Base-by-base conservation (phyloP, 2,329 filamentous ascomycete genomes). In the Pestalotiopsis sp. region DNA sequence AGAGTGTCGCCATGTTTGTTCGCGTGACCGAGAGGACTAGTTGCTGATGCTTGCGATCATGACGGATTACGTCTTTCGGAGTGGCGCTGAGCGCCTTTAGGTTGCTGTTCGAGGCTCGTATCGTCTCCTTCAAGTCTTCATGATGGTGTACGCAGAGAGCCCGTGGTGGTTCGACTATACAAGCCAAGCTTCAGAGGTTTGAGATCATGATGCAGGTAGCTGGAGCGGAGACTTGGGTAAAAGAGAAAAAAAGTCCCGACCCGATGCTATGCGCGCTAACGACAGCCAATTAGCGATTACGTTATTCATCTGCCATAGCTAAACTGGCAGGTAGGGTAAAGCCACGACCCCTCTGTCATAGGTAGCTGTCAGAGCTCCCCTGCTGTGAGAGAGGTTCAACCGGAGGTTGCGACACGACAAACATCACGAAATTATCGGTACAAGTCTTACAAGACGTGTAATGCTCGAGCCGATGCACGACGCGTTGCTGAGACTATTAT, bases 1-100 rank as follows among this genome's bases (percentile, higher is more conserved):
- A 56, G 23, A 49, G 25, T 6, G 23, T 11, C 38, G 68, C 61
- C 36, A 49, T 23, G 7, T 67, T 71, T 17, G 66, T 64, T n/a
- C 52, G 61, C 36, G 59, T 57, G 23, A 49, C 38, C 60, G 56
- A 17, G 11, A 14, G 56, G 12, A n/a, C 31, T 36, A 60, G 9
- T n/a, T n/a, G 9, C 23, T 9, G n/a, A 52, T 52, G 45, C 45
- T 52, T 23, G 45, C n/a, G 45, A 17, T 52, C 45, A 52, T 52
- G 45, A n/a, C 45, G 17, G 45, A 3, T 3, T 5, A n/a, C 45
- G n/a, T n/a, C 17, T 11, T 52, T 23, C 4, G 3, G 4, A n/a
- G 17, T 17, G n/a, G 20, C 9, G 17, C 3, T 9, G 1, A n/a
- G 20, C 45, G 45, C 14, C 14, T n/a, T 52, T 52, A n/a, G 45